Base-by-base conservation (phyloP, 2,329 filamentous ascomycete species). In the Salinomyces thailandicus region DNA sequence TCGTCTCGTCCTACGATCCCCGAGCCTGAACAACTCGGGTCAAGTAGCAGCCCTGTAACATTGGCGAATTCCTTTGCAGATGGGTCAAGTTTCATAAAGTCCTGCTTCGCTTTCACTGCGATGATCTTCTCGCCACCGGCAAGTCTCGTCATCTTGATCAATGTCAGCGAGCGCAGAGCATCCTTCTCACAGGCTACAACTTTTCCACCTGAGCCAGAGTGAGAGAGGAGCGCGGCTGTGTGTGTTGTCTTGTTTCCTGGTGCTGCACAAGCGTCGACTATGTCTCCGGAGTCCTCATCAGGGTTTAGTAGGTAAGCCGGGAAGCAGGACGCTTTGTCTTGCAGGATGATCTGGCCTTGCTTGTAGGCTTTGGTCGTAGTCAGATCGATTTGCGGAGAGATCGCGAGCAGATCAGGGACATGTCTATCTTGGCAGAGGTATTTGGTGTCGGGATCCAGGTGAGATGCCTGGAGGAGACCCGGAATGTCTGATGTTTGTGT, bases 221-320 rank as follows among this genome's bases (percentile, higher is more conserved):
- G 35, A 55, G 55, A 35, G 2, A 91, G 53, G 4, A 95, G 75
- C 2, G 85, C 81, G 0, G 87, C 86, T 31, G 93, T 63, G 58
- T 96, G 91, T 5, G 89, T 96, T 1, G 91, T 96, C 63, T 98
- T 98, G 60, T 98, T 98, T 5, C 91, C 91, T 1, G 91, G 91
- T 1, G 91, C 91, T 0, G 91, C 85, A 57, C 89, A 96, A 0
- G 84, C 84, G 59, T 98, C 91, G n/a, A 96, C 75, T 6, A 93
- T 67, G 52, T 91, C 77, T 16, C 85, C 85, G 45, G 80, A 74
- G 39, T 73, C 67, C 6, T 75, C 64, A 0, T 63, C 64, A 0
- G 81, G 77, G 35, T 93, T 71, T 0, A 98, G 67, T 2, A 98
- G 67, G 55, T 91, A 91, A 1, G 89, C 91, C 0, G 91, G 91